phyloP scores from a whole-genome alignment of 2,329 filamentous ascomycete genomes.

The Tolypocladium pustulatum region DNA sequence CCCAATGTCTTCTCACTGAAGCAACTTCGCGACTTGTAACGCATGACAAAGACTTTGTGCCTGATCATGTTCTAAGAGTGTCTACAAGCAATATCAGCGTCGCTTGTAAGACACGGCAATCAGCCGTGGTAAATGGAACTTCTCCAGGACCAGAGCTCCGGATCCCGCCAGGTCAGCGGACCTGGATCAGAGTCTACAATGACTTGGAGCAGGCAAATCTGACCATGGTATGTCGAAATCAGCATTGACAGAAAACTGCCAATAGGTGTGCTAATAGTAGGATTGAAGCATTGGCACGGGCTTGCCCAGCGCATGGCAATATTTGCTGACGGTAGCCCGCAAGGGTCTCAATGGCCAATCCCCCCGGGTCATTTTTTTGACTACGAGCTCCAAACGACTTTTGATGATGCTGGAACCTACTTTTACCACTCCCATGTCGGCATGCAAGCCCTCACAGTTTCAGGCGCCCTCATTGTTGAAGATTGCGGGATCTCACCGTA shows the following conservation, averaged over 20 bases:
- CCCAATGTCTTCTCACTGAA: neutral
- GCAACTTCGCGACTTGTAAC: neutral
- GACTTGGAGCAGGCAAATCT: slow-evolving; percentile 39
- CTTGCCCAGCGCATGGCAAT: slow-evolving; percentile 45
- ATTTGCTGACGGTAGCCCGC: slow-evolving; percentile 52
- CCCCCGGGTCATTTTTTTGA: slow-evolving; percentile 52
- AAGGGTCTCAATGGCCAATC: slow-evolving; percentile 55
- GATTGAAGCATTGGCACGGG: slow-evolving; percentile 54
- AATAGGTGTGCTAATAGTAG: neutral
- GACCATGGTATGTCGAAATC: slow-evolving; percentile 35
- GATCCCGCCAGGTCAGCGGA: slow-evolving; percentile 31
- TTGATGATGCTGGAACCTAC: slow-evolving; percentile 49
- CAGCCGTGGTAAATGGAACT: slow-evolving; percentile 38
- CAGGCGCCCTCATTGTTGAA: slow-evolving; percentile 49
- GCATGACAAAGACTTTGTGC: neutral
- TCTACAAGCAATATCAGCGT: neutral
- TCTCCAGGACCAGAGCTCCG: slow-evolving; percentile 39
- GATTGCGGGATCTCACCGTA: slow-evolving; percentile 37
- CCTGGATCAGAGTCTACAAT: slow-evolving; percentile 50
- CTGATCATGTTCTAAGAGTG: neutral
- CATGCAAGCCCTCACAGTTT: slow-evolving; percentile 48
- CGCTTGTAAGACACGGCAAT: neutral
- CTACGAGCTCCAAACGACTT: slow-evolving; percentile 47
- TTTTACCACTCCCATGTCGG: slow-evolving; percentile 60
- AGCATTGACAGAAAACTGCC: neutral